Conservation (phyloP, 768 basidiomycete species). For the Phaffia australis region DNA sequence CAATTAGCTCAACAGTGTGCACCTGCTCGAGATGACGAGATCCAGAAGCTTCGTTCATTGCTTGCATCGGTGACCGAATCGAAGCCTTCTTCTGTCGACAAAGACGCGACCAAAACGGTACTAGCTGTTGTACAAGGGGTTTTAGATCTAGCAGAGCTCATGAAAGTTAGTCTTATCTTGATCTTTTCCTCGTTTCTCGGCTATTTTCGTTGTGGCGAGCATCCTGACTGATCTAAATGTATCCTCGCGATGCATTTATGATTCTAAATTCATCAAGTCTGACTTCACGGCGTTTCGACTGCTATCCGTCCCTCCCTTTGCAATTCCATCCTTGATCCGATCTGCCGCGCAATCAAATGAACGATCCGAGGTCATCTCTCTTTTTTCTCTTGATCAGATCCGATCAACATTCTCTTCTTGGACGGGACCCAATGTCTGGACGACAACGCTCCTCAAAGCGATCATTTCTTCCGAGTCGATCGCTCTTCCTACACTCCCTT, state of each 20-base stretch:
- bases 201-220: too few species aligned
- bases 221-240: not conserved
- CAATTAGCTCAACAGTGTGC: slow-evolving; percentile 1
- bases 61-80: not conserved
- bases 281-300: slow-evolving; percentile 3
- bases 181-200: not conserved
- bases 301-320: slow-evolving; percentile 5
- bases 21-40: slow-evolving; percentile 15
- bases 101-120: slow-evolving; percentile 5
- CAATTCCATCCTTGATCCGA: slow-evolving; percentile 13
- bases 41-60: not conserved
- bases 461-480: slow-evolving; percentile 1
- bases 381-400: not conserved
- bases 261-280: not conserved
- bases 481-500: not conserved
- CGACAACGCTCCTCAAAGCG: not conserved
- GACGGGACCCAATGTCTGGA: not conserved
- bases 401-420: not conserved
- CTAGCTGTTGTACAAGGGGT: slow-evolving; percentile 1
- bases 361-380: not conserved
- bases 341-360: slow-evolving; percentile 13
- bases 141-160: slow-evolving; percentile 9
- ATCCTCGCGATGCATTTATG: not conserved
- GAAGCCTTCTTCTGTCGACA: not conserved
- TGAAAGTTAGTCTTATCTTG: slow-evolving; percentile 5